Evolutionary conservation across 352 stramenopile genomes (phyloP).

Genomic region (Phytopythium cucurbitacearum): DNA sequence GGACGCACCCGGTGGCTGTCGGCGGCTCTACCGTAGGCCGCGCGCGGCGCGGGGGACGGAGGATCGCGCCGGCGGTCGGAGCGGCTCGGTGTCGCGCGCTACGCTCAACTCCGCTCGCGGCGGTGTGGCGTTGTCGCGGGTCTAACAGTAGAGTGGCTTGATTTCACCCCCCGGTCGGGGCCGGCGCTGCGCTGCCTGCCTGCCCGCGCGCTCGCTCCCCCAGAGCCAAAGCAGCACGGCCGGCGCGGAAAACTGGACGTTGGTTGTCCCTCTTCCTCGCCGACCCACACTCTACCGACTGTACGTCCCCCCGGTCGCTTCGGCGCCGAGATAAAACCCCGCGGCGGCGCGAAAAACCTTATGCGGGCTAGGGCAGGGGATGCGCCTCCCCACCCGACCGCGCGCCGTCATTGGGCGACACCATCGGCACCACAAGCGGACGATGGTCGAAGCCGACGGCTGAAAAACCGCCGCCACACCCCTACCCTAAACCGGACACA

Average conservation of each 20-base stretch:
- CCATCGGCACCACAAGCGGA: neutral
- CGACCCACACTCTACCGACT: neutral
- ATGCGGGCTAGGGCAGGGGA: too few relatives aligned
- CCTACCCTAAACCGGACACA: conserved; percentile 2
- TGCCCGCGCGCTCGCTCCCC: neutral
- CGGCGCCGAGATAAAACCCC: neutral
- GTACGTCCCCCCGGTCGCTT: neutral
- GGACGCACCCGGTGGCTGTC: neutral
- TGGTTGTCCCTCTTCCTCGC: conserved; percentile 6
- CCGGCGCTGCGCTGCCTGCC: neutral
- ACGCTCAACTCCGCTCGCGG: neutral
- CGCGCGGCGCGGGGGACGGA: neutral
- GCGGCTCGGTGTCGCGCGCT: neutral
- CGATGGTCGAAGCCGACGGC: neutral
- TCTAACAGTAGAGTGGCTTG: conserved; percentile 10
- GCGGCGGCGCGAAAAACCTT: neutral
- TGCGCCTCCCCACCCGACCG: too few relatives aligned
- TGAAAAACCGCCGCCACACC: neutral
- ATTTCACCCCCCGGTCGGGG: neutral
- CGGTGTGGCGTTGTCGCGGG: neutral
- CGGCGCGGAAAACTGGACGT: conserved; percentile 5
- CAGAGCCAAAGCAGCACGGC: neutral
- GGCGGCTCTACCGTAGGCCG: neutral
- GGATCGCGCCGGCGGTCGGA: neutral
- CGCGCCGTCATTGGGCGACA: too few relatives aligned